These are phyloP conservation scores for Geranium rotundifolium DNA, from an alignment of 345 rosid genomes.

Conservation along the genomic window DNA sequence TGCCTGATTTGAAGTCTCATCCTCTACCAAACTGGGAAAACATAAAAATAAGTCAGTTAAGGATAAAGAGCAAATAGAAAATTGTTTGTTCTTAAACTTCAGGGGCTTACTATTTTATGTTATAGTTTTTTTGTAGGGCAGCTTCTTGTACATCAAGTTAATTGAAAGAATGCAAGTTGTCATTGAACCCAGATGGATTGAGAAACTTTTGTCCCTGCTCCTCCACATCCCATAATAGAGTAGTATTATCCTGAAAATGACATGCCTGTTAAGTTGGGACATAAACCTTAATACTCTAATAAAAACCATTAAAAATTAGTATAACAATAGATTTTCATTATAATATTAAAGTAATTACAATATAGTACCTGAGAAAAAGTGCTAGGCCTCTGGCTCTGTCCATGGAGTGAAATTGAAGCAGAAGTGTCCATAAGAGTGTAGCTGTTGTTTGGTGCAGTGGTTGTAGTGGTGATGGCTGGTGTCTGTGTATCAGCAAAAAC, in stretches of 20 bases:
- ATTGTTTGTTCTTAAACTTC: constrained; percentile 4
- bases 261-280: constrained; percentile 3
- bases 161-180: constrained; percentile 45
- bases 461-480: constrained; percentile 14
- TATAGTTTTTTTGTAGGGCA: constrained; percentile 1
- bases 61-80: neutral
- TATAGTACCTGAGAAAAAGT: constrained; percentile 3
- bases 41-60: neutral
- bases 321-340: too few relatives aligned
- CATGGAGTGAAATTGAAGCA: constrained; percentile 12
- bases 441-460: constrained; percentile 16
- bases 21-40: constrained; percentile 15
- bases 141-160: constrained; percentile 6
- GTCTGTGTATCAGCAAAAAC: constrained; percentile 24
- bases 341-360: too few relatives aligned
- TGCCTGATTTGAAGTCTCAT: constrained; percentile 13
- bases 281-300: too few relatives aligned
- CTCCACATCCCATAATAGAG: constrained; percentile 39
- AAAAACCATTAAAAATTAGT: too few relatives aligned
- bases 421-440: constrained; percentile 19
- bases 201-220: constrained; percentile 37
- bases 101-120: constrained; percentile 17
- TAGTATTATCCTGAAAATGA: constrained; percentile 32
- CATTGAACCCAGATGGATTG: constrained; percentile 34
- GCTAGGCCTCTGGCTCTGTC: neutral